Percentiles rank a stretch among this genome's conserved stretches.
phyloP scores from a whole-genome alignment of 75 land plant genomes.

The Cunninghamia lanceolata region DNA sequence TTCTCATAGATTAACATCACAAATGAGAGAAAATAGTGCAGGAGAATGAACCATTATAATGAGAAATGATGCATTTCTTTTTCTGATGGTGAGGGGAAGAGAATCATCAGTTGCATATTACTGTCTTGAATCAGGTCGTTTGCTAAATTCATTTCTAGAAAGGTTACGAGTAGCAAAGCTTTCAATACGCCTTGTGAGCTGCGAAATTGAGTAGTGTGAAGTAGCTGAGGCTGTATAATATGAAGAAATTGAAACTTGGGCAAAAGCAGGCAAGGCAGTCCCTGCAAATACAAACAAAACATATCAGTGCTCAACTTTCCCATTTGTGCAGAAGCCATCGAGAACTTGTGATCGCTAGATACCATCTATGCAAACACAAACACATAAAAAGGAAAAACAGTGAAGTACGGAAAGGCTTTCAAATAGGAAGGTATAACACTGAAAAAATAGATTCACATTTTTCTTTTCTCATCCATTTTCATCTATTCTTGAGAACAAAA shows the following conservation, averaged over 20 bases:
- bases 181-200: constrained; percentile 63
- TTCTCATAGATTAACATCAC: not conserved
- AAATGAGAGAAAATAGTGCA: not conserved
- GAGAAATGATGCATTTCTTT: not conserved
- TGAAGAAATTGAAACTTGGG: constrained; percentile 73
- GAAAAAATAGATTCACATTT: not conserved
- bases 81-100: not conserved
- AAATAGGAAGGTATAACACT: not conserved
- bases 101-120: not conserved
- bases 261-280: constrained; percentile 65
- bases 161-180: constrained; percentile 14
- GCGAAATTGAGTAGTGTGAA: constrained; percentile 69
- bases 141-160: constrained; percentile 3
- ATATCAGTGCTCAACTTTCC: not conserved
- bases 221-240: constrained; percentile 79
- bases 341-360: not conserved
- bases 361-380: not conserved
- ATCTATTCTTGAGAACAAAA: not conserved
- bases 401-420: not conserved
- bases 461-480: not conserved
- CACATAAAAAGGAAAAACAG: not conserved
- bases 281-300: constrained; percentile 26
- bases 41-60: not conserved
- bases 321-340: not conserved
- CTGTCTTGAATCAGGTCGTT: not conserved